These are phyloP conservation scores for Petrea volubilis DNA, from an alignment of 257 asterid genomes.

Conservation along the genomic window DNA sequence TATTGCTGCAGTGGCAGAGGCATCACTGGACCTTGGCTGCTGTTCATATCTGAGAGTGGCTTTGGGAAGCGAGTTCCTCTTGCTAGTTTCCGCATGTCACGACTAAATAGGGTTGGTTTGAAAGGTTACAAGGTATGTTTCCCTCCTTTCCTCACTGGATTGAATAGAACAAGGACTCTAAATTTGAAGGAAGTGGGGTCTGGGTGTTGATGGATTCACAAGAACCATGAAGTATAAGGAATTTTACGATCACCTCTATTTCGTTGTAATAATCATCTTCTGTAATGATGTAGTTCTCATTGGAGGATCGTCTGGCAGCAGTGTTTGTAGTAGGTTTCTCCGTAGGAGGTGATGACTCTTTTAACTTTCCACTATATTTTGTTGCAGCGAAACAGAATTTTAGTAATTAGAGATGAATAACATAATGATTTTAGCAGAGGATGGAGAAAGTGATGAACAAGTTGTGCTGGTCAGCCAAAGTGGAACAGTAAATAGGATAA, in stretches of 20 bases:
- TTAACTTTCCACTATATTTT: background rate
- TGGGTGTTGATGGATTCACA: background rate
- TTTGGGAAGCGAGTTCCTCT: conserved; percentile 94
- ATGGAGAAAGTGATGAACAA: conserved; percentile 95
- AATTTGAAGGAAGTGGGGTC: background rate
- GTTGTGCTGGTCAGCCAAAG: conserved; percentile 97
- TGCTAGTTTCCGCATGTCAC: conserved; percentile 64
- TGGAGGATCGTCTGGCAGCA: conserved; percentile 86
- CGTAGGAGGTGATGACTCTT: conserved; percentile 56
- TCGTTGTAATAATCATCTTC: conserved; percentile 14
- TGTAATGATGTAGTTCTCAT: conserved; percentile 56
- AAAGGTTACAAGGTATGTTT: conserved; percentile 82
- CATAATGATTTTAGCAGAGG: conserved; percentile 50
- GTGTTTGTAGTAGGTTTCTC: conserved; percentile 93
- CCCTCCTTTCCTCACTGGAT: background rate
- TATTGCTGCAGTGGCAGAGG: conserved; percentile 48
- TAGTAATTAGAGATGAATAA: conserved; percentile 10
- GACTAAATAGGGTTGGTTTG: conserved; percentile 80
- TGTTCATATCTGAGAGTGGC: conserved; percentile 89
- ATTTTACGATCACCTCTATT: conserved; percentile 3
- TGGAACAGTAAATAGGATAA: conserved; percentile 96
- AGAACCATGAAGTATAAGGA: background rate
- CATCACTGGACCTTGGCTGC: conserved; percentile 84
- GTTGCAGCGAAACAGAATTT: background rate
- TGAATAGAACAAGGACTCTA: background rate